A percentile compares a stretch with the other conserved stretches of the same genome.
Conservation (phyloP, 2,329 filamentous ascomycete species). For the Penicillium palitans region DNA sequence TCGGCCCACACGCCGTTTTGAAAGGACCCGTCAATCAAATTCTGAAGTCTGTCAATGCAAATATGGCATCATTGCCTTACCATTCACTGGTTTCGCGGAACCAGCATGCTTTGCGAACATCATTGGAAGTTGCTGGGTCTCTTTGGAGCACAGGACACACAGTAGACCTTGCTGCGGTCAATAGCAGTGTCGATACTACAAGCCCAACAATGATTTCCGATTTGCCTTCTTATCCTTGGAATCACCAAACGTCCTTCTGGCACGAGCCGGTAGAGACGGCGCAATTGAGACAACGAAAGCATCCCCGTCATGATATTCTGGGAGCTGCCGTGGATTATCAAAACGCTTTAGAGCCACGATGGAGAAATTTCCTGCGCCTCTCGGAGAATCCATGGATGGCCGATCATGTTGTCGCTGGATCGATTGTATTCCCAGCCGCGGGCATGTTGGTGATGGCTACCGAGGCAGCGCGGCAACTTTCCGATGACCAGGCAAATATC, state of each 20-base stretch:
- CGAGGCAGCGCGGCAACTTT: slow-evolving; percentile 25
- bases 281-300: slow-evolving; percentile 27
- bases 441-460: slow-evolving; percentile 27
- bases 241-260: slow-evolving; percentile 44
- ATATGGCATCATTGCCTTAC: slow-evolving; percentile 13
- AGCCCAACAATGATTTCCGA: slow-evolving; percentile 23
- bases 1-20: slow-evolving; percentile 34
- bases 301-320: slow-evolving; percentile 27
- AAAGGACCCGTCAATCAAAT: slow-evolving; percentile 27
- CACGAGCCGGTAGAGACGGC: slow-evolving; percentile 29
- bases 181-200: slow-evolving; percentile 9
- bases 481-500: slow-evolving; percentile 10
- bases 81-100: slow-evolving; percentile 14
- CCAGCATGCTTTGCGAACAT: slow-evolving; percentile 12
- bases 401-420: slow-evolving; percentile 42
- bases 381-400: slow-evolving; percentile 44
- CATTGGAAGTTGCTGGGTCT: slow-evolving; percentile 12
- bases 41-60: slow-evolving; percentile 11
- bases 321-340: slow-evolving; percentile 23
- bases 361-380: slow-evolving; percentile 45
- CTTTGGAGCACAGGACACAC: slow-evolving; percentile 19
- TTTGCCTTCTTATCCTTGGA: slow-evolving; percentile 46
- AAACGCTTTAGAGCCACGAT: slow-evolving; percentile 35
- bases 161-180: slow-evolving; percentile 14
- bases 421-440: slow-evolving; percentile 28